Base-by-base conservation (phyloP, 768 basidiomycete genomes). In the Boletus rubescentipes region DNA sequence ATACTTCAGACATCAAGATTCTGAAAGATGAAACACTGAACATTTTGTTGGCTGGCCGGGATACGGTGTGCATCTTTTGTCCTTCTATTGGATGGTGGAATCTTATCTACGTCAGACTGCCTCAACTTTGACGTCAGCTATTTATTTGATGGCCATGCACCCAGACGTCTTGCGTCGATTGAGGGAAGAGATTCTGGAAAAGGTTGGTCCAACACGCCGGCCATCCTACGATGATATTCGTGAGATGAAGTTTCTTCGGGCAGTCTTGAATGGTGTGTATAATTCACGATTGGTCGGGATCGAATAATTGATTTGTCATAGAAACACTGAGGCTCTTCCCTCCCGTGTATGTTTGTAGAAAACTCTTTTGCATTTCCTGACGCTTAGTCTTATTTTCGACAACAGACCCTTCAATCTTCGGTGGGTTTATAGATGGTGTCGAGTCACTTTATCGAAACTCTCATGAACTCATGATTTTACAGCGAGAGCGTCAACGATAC, bases 71-170 rank as follows among this genome's bases (percentile, higher is more conserved):
- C 59, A n/a, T 5, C 2, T 4, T 8, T 36, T 29, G 4, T 34
- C 23, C 29, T 38, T 41, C 15, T 20, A 18, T 37, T 15, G 23
- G n/a, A 5, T 30, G 16, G 20, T 18, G 29, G 23, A 21, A n/a
- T 35, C 46, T 50, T 39, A 59, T 42, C 6, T n/a, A 44, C 30
- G 8, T 9, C 29, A 78, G 79, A 79, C 77, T 20, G 75, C 78
- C 9, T 70, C 70, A 29, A 72, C 72, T 2, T 62, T 82, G 43
- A 80, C 74, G 3, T 79, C 73, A 49, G 68, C 70, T 3, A 59
- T 77, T 2, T 82, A 82, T 63, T 67, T 76, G 57, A 72, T 83
- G 35, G 67, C 78, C 20, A 68, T 73, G 62, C 70, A 82, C 58
- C 79, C 79, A 4, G 55, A 71, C 0, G 67, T 79, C n/a, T 58